These are phyloP conservation scores for Turnera subulata DNA, from an alignment of 345 rosid genomes.

Conservation along the genomic window DNA sequence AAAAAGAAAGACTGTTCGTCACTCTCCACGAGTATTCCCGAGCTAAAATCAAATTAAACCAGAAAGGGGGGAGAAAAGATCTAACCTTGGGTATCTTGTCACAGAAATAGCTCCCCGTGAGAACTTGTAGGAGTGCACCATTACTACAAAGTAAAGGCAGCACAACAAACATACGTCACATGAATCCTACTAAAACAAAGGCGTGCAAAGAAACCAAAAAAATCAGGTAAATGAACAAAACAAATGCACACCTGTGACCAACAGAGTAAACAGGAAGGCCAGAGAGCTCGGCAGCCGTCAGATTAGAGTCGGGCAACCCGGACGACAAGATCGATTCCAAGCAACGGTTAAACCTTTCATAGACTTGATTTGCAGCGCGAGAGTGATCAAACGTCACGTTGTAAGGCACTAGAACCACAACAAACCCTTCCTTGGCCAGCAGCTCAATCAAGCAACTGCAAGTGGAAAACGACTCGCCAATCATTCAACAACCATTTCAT, in stretches of 20 bases:
- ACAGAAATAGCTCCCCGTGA: conserved; percentile 76
- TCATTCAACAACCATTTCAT: background rate
- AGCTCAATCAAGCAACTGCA: conserved; percentile 70
- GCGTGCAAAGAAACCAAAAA: background rate
- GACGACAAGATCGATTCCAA: conserved; percentile 47
- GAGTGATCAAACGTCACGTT: conserved; percentile 93
- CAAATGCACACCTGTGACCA: conserved; percentile 70
- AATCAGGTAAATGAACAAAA: background rate
- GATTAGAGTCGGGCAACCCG: conserved; percentile 54
- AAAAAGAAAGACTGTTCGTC: conserved; percentile 42
- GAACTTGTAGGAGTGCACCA: conserved; percentile 89
- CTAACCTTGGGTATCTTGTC: conserved; percentile 90
- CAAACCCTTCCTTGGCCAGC: conserved; percentile 81
- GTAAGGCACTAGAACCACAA: conserved; percentile 72
- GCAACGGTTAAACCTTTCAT: conserved; percentile 70
- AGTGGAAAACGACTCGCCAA: background rate
- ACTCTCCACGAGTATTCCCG: conserved; percentile 31
- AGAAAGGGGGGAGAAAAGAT: conserved; percentile 10
- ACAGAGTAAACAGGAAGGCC: conserved; percentile 73
- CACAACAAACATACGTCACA: background rate
- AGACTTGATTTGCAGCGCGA: conserved; percentile 63
- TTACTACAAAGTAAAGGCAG: conserved; percentile 49
- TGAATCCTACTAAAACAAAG: background rate
- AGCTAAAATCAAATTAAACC: conserved; percentile 3
- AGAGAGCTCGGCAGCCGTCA: conserved; percentile 51